Evolutionary conservation across 176 grass and related monocot genomes (phyloP).

Genomic region (Carex myosuroides): DNA sequence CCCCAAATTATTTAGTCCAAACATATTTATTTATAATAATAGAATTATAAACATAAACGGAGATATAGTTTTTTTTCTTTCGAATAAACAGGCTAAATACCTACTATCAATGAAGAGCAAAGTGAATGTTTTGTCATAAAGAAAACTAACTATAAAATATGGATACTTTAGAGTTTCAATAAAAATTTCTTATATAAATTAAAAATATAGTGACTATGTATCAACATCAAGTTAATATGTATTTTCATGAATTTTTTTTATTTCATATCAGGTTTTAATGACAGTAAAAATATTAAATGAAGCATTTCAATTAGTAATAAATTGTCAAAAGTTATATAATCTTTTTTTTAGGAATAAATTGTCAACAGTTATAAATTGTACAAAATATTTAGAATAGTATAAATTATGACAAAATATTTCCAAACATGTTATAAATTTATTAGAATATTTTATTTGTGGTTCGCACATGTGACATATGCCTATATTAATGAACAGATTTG

Average conservation of each 20-base stretch:
- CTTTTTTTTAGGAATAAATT: background rate
- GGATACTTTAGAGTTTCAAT: too few relatives aligned
- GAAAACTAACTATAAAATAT: too few relatives aligned
- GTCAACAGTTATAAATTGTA: background rate
- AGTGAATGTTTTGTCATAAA: background rate
- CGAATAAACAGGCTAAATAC: background rate
- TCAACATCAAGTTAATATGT: background rate
- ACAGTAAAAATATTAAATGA: background rate
- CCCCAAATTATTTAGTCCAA: too few relatives aligned
- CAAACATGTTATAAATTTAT: too few relatives aligned
- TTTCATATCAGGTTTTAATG: background rate
- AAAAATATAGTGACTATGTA: too few relatives aligned
- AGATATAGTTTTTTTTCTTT: background rate
- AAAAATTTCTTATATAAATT: too few relatives aligned
- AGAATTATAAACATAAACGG: background rate
- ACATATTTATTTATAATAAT: background rate
- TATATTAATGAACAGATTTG: too few relatives aligned
- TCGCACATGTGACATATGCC: too few relatives aligned
- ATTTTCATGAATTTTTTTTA: background rate
- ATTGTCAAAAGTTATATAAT: too few relatives aligned
- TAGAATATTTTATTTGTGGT: too few relatives aligned
- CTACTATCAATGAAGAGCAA: background rate
- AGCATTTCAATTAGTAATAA: background rate
- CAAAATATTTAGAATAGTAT: too few relatives aligned
- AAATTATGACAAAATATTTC: too few relatives aligned